Conservation (phyloP, 805 yeast genomes). For the Zygosaccharomyces bailii region DNA sequence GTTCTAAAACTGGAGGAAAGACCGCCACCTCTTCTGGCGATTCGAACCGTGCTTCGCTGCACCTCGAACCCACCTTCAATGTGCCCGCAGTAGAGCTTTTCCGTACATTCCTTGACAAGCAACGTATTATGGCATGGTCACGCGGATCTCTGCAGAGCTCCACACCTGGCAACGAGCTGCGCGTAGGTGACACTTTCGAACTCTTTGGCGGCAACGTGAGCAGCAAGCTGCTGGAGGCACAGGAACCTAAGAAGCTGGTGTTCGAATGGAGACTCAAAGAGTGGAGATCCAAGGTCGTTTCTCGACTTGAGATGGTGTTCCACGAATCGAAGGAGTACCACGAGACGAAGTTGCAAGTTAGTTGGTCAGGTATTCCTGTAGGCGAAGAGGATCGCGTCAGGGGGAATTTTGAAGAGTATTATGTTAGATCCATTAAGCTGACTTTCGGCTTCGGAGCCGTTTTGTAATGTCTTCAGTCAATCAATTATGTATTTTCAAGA, state of each 20-base stretch:
- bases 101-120: conserved; percentile 69
- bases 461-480: too few species aligned
- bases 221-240: conserved; percentile 63
- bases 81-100: conserved; percentile 86
- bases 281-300: conserved; percentile 85
- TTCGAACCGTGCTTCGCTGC: conserved; percentile 71
- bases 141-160: conserved; percentile 36
- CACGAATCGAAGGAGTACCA: conserved; percentile 65
- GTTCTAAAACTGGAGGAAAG: conserved; percentile 15
- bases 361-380: conserved; percentile 85
- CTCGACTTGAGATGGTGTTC: conserved; percentile 61
- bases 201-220: conserved; percentile 85
- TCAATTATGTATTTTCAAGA: too few species aligned
- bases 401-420: conserved; percentile 82
- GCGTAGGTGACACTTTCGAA: conserved; percentile 59
- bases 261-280: conserved; percentile 84
- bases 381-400: conserved; percentile 91
- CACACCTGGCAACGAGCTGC: conserved; percentile 46
- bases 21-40: conserved; percentile 14
- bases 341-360: conserved; percentile 76
- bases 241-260: conserved; percentile 55
- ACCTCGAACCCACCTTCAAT: conserved; percentile 74
- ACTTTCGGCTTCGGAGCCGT: conserved; percentile 97
- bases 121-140: conserved; percentile 80
- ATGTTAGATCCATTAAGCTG: conserved; percentile 81